A percentile compares a stretch with the other conserved stretches of the same genome.
phyloP scores from a whole-genome alignment of 805 yeast species.

The Naumovozyma castellii region DNA sequence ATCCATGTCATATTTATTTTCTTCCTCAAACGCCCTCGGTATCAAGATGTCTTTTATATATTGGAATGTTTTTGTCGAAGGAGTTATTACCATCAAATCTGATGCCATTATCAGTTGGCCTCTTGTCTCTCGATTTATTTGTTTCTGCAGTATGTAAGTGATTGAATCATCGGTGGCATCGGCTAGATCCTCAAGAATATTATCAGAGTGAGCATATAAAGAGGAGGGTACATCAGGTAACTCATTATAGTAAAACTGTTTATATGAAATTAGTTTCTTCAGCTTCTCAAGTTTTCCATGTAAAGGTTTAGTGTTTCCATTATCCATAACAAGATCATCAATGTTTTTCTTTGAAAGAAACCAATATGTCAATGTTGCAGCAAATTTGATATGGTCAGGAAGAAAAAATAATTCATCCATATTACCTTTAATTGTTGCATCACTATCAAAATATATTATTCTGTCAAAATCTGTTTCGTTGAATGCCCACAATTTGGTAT shows the following conservation, averaged over 20 bases:
- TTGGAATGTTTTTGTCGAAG: slow-evolving; percentile 25
- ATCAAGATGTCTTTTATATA: slow-evolving; percentile 9
- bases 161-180: slow-evolving; percentile 6
- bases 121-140: slow-evolving; percentile 1
- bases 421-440: slow-evolving; percentile 34
- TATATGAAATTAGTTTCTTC: not conserved
- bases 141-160: slow-evolving; percentile 2
- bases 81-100: slow-evolving; percentile 47
- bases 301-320: not conserved
- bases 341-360: slow-evolving; percentile 18
- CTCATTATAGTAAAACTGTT: slow-evolving; percentile 19
- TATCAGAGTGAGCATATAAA: slow-evolving; percentile 1
- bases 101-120: slow-evolving; percentile 21
- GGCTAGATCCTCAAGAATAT: slow-evolving; percentile 4
- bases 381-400: slow-evolving; percentile 35
- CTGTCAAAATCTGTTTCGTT: slow-evolving; percentile 39
- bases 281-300: not conserved
- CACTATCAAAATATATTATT: slow-evolving; percentile 48
- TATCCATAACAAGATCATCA: not conserved
- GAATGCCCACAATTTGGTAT: slow-evolving; percentile 46
- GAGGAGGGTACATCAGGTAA: slow-evolving; percentile 27
- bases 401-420: slow-evolving; percentile 43
- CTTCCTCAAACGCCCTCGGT: slow-evolving; percentile 3
- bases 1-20: slow-evolving; percentile 6
- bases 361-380: slow-evolving; percentile 38